A percentile compares a stretch with the other conserved stretches of the same genome.
These are phyloP conservation scores for Penicillium turbatum DNA, from an alignment of 495 filamentous ascomycete genomes.

Conservation along the genomic window DNA sequence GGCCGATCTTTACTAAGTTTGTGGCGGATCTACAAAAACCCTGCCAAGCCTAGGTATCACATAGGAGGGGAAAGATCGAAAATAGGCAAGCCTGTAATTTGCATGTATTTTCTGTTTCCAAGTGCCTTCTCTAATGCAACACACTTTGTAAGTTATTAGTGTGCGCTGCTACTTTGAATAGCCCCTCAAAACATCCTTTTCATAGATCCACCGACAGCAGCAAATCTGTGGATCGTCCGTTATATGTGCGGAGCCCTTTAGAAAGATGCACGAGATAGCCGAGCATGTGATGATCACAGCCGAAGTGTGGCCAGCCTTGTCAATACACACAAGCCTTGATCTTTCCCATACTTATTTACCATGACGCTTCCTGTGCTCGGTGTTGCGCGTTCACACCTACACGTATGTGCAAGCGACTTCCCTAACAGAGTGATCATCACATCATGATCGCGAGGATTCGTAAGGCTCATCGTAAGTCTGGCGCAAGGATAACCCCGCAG, in stretches of 20 bases:
- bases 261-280: slow-evolving; percentile 15
- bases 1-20: slow-evolving; percentile 8
- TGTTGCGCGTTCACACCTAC: slow-evolving; percentile 2
- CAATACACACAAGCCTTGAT: slow-evolving; percentile 1
- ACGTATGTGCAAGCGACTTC: slow-evolving; percentile 1
- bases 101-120: background rate
- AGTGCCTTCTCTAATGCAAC: background rate
- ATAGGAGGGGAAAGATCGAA: slow-evolving; percentile 16
- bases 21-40: slow-evolving; percentile 9
- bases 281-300: slow-evolving; percentile 26
- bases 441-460: slow-evolving; percentile 8
- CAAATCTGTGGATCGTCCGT: slow-evolving; percentile 13
- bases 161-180: background rate
- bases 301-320: slow-evolving; percentile 3
- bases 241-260: slow-evolving; percentile 20
- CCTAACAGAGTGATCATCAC: slow-evolving; percentile 8
- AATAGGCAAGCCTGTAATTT: slow-evolving; percentile 1
- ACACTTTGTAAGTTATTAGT: background rate
- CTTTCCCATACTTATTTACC: background rate
- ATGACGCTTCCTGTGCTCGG: background rate
- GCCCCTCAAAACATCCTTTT: background rate
- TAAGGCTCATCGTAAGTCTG: slow-evolving; percentile 18
- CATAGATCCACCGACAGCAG: background rate
- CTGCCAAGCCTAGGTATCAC: slow-evolving; percentile 8
- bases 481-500: slow-evolving; percentile 29